Evolutionary conservation across 2,329 filamentous ascomycete species (phyloP).

Genomic region (Colletotrichum gloeosporioides): DNA sequence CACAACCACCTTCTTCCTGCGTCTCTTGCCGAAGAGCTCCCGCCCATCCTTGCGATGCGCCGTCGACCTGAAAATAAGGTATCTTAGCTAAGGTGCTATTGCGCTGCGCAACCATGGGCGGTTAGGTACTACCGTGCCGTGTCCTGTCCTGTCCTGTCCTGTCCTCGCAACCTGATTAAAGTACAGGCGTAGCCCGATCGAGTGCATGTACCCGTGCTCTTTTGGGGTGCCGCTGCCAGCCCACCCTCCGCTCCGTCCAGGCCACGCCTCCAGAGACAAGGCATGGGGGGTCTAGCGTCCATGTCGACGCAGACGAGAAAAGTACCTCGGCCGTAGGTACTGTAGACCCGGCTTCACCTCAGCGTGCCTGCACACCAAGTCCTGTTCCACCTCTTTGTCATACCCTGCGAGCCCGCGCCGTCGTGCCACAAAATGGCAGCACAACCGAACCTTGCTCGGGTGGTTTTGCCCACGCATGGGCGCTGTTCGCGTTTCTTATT

Average conservation of each 20-base stretch:
- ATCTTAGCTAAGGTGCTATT: background rate
- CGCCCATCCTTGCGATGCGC: background rate
- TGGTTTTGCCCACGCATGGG: constrained; percentile 18
- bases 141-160: background rate
- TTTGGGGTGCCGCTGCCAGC: background rate
- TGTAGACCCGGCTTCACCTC: background rate
- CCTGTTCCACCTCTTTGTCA: background rate
- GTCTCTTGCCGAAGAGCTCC: background rate
- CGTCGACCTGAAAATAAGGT: background rate
- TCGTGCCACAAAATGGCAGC: background rate
- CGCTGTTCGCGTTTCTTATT: constrained; percentile 18
- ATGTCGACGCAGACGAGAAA: background rate
- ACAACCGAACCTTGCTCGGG: constrained; percentile 7
- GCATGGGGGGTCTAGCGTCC: background rate
- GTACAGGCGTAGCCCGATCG: background rate
- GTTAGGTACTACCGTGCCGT: background rate
- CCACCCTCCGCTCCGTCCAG: background rate
- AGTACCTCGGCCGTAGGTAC: background rate
- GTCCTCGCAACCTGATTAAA: background rate
- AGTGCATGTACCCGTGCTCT: background rate
- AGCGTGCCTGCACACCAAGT: background rate
- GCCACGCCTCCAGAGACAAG: background rate
- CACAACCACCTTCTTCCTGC: background rate
- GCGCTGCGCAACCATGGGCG: background rate
- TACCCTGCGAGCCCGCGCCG: background rate